phyloP scores from a whole-genome alignment of 2,329 filamentous ascomycete species.

The Bertia moriformis region DNA sequence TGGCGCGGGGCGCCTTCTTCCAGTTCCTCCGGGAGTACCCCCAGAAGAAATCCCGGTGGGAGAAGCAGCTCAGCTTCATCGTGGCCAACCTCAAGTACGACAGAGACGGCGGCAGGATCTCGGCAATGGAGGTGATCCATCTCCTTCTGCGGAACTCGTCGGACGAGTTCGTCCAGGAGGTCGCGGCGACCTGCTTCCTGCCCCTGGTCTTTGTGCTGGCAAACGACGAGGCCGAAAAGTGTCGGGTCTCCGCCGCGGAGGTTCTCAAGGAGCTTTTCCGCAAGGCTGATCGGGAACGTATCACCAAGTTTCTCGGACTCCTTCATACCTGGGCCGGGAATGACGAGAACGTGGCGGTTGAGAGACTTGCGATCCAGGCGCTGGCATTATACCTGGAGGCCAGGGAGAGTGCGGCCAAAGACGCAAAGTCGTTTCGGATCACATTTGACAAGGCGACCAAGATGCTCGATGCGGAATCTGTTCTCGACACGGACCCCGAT shows the following conservation, averaged over 20 bases:
- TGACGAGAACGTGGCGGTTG: slow-evolving; percentile 55
- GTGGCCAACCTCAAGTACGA: slow-evolving; percentile 84
- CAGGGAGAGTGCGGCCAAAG: slow-evolving; percentile 38
- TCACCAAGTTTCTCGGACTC: slow-evolving; percentile 55
- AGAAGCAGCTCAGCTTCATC: slow-evolving; percentile 77
- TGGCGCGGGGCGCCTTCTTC: slow-evolving; percentile 79
- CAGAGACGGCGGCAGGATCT: slow-evolving; percentile 74
- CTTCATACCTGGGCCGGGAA: slow-evolving; percentile 66
- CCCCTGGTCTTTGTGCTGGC: slow-evolving; percentile 72
- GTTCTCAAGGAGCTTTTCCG: slow-evolving; percentile 71
- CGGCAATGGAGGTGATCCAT: slow-evolving; percentile 83
- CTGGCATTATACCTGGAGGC: slow-evolving; percentile 74
- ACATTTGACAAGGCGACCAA: slow-evolving; percentile 39
- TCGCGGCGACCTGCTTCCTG: slow-evolving; percentile 69
- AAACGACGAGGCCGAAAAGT: slow-evolving; percentile 79
- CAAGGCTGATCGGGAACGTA: slow-evolving; percentile 58
- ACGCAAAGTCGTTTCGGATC: slow-evolving; percentile 52
- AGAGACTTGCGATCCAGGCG: slow-evolving; percentile 62
- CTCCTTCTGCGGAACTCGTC: slow-evolving; percentile 74
- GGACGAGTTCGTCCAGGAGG: slow-evolving; percentile 67
- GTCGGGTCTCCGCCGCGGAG: slow-evolving; percentile 65
- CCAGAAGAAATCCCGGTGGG: slow-evolving; percentile 76
- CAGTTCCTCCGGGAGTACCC: slow-evolving; percentile 92
- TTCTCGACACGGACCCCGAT: slow-evolving; percentile 47
- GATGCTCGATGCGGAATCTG: slow-evolving; percentile 37